Base-by-base conservation (phyloP, 1,139 yeast genomes). In the Nakaseomyces glabratus region DNA sequence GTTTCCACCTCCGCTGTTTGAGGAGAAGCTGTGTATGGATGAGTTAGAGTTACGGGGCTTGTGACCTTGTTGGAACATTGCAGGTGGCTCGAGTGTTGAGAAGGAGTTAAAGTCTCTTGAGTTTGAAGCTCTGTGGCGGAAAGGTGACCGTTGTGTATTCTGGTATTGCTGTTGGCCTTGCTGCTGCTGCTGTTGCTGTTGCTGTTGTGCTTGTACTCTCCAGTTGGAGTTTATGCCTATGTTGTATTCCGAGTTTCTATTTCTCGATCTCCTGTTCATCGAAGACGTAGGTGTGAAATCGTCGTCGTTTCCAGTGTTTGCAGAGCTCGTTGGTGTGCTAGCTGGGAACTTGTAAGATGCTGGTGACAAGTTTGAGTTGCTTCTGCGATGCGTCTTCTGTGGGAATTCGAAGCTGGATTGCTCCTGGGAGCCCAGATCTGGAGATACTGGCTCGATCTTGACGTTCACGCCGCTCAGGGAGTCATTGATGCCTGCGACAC, bases 51-150 rank as follows among this genome's bases (percentile, higher is more conserved):
- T 76, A 37, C 85, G 70, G 10, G 78, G 66, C 45, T 82, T 73
- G 54, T 84, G 95, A 11, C 94, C 90, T 1, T 93, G 94, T 11
- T 77, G 74, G 51, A 84, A 84, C 20, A 60, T 58, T 37, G 68
- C 74, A 48, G 53, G 69, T 42, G 74, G 76, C 43, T 71, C 81
- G 42, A 74, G 65, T 15, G 46, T 46, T 24, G 41, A 45, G 35
- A 43, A 48, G 3, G 49, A 41, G 18, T 46, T 45, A 13, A 37
- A 44, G 31, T 58, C 58, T 38, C 58, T 55, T 14, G 62, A 56
- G 25, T 54, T 56, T 2, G 60, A 47, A 20, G 47, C 34, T 31
- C 48, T 52, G 35, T 55, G 58, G 31, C 49, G 45, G 35, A 41
- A 52, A 4, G 58, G 53, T 8, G 54, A 47, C 31, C 45, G 51